Base-by-base conservation (phyloP, 1,139 yeast genomes). In the Debaryomycetaceae sp. region DNA sequence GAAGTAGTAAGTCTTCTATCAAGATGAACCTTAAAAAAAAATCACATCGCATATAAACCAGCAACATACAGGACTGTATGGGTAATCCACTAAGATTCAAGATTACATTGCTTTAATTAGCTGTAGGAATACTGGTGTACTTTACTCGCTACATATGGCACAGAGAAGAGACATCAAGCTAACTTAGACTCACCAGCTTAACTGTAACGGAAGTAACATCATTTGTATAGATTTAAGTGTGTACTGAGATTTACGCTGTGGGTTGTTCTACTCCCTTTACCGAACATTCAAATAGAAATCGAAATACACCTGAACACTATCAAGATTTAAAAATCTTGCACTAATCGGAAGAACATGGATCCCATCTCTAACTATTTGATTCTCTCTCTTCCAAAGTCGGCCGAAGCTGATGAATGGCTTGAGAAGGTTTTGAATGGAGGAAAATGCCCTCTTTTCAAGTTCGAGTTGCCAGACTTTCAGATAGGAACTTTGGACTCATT, bases 401-500 rank as follows among this genome's bases (percentile, higher is more conserved):
- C 73, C 29, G 65, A 73, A 46, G 69, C 77, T 17, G 57, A 57
- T 35, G 68, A 63, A 35, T 77, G 78, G 75, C 63, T 79, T 45
- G 75, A 75, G 51, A 61, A 66, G 45, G 59, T 68, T 13, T 66
- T 77, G 46, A 68, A 68, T 52, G 74, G 69, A 24, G 83, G 82
- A 11, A 67, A 65, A 47, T 59, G 59, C 40, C 68, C 70, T 13
- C 58, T 77, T 40, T 60, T 65, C 46, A 68, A 69, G 45, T 80
- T 87, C 49, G 70, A 73, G 37, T 75, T 90, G 43, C 99, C 98
- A n/a, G 83, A 78, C 52, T 91, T 93, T 66, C 95, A 93, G 66
- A 88, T 93, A 53, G 98, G 98, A 34, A 91, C 98, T 3, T 77
- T 93, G 60, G 99, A 95, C 67, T 84, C 91, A 36, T 76, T 93